Conservation (phyloP, 192 early-diverging fungal genomes). For the Phycomyces nitens region DNA sequence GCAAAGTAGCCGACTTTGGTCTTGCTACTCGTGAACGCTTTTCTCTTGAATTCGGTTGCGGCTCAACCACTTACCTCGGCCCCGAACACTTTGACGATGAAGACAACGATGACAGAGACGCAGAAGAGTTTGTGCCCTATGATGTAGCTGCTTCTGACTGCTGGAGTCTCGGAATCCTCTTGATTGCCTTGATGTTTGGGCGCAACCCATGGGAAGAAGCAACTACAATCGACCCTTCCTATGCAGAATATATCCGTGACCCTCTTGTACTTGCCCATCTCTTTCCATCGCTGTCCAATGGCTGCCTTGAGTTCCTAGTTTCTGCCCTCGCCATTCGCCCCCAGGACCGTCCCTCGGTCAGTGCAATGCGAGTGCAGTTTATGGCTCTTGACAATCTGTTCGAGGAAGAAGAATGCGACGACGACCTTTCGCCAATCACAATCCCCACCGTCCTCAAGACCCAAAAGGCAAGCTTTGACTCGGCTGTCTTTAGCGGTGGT, state of each 20-base stretch:
- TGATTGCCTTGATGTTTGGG: slow-evolving; percentile 71
- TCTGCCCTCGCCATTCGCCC: slow-evolving; percentile 44
- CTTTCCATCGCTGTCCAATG: slow-evolving; percentile 44
- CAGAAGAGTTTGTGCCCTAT: slow-evolving; percentile 35
- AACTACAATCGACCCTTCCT: slow-evolving; percentile 40
- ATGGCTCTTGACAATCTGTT: slow-evolving; percentile 5
- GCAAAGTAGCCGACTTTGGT: slow-evolving; percentile 89
- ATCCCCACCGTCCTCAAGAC: background rate
- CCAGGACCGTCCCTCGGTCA: slow-evolving; percentile 34
- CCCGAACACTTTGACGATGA: slow-evolving; percentile 60
- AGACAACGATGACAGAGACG: slow-evolving; percentile 19
- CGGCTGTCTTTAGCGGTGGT: slow-evolving; percentile 17
- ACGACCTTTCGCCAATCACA: background rate
- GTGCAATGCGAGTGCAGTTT: slow-evolving; percentile 24
- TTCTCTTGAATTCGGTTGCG: slow-evolving; percentile 85
- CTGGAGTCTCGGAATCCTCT: slow-evolving; percentile 78
- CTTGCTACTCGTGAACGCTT: slow-evolving; percentile 73
- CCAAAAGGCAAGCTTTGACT: slow-evolving; percentile 24
- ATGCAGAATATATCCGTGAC: slow-evolving; percentile 45
- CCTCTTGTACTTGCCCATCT: slow-evolving; percentile 37
- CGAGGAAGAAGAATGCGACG: background rate
- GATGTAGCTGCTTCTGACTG: slow-evolving; percentile 65
- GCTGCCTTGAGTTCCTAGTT: slow-evolving; percentile 37
- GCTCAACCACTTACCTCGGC: slow-evolving; percentile 85
- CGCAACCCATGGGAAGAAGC: slow-evolving; percentile 78